Base-by-base conservation (phyloP, 2,329 filamentous ascomycete species). In the Ceratocystis harringtonii region DNA sequence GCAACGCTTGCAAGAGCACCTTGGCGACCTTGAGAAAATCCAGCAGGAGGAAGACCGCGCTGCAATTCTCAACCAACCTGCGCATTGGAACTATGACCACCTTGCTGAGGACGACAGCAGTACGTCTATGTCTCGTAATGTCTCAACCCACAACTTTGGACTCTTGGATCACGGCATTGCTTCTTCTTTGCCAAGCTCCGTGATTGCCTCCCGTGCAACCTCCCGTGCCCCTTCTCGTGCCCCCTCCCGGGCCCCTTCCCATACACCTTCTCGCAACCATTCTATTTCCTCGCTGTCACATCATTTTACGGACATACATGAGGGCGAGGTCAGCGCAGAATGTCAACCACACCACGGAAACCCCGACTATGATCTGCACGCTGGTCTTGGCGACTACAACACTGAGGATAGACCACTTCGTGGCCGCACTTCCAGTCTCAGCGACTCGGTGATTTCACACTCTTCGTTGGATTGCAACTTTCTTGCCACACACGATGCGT, bases 51-150 rank as follows among this genome's bases (percentile, higher is more conserved):
- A 78, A 67, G 74, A 76, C 30, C 78, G 80, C 62, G 75, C 76
- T n/a, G 58, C 57, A 5, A 12, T 57, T 12, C 22, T 62, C 12
- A 78, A 77, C 0, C 80, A 81, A 1, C 80, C 84, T 36, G 84
- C 88, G 60, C 84, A 83, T 57, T 96, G 91, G 90, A 96, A 91
- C 75, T 80, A 92, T 68, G 90, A 96, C 71, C 84, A 91, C 72
- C 89, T 88, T 60, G 84, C 78, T 41, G 80, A 82, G 28, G 82
- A 84, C 52, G 77, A 78, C 12, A 71, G 71, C 62, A 72, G 73
- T 30, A 69, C 70, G 58, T 78, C 78, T 63, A 74, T 72, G 60
- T 77, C 76, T 57, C 78, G 78, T 63, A 75, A 78, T 61, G 71
- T 76, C 2, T 77, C 76, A 25, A 72, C 71, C 58, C 75, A 78